Percentiles rank a stretch among this genome's conserved stretches.
Evolutionary conservation across 2,329 filamentous ascomycete species (phyloP).

Genomic region (Verticillium alfalfae): DNA sequence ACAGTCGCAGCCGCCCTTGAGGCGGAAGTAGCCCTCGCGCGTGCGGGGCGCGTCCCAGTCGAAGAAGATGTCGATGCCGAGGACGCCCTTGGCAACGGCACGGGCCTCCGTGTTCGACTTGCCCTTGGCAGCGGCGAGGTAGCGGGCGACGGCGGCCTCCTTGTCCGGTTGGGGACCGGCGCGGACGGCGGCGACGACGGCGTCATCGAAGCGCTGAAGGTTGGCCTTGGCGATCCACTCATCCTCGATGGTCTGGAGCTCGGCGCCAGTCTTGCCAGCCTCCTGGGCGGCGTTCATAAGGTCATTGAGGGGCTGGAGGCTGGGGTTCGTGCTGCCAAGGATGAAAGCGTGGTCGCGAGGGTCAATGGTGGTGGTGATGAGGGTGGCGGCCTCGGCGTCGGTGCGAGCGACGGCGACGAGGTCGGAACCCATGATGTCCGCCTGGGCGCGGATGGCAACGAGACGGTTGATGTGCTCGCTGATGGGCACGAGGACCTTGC

Average conservation of each 20-base stretch:
- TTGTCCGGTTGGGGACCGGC: conserved; percentile 63
- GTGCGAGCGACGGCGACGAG: conserved; percentile 89
- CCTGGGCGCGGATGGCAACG: conserved; percentile 93
- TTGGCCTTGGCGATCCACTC: conserved; percentile 73
- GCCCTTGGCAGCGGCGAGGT: conserved; percentile 63
- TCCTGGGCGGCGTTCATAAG: conserved; percentile 84
- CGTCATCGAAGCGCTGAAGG: conserved; percentile 86
- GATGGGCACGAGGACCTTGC: conserved; percentile 94
- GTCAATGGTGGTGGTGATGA: conserved; percentile 96
- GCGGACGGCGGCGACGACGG: conserved; percentile 77
- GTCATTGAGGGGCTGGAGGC: conserved; percentile 78
- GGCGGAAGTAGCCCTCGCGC: conserved; percentile 90
- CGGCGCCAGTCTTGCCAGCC: conserved; percentile 70
- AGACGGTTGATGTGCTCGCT: conserved; percentile 97
- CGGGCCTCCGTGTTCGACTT: conserved; percentile 83
- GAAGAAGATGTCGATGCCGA: conserved; percentile 80
- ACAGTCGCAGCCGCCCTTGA: conserved; percentile 86
- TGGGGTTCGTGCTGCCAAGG: conserved; percentile 79
- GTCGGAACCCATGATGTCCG: conserved; percentile 95
- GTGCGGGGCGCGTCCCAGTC: conserved; percentile 95
- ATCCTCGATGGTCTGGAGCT: conserved; percentile 90
- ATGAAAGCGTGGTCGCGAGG: conserved; percentile 93
- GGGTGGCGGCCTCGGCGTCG: conserved; percentile 93
- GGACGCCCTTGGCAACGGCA: conserved; percentile 69
- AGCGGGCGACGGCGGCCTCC: conserved; percentile 59